Percentiles rank a stretch among this genome's conserved stretches.
Conservation (phyloP, 192 early-diverging fungal genomes). For the Ambispora gerdemannii region DNA sequence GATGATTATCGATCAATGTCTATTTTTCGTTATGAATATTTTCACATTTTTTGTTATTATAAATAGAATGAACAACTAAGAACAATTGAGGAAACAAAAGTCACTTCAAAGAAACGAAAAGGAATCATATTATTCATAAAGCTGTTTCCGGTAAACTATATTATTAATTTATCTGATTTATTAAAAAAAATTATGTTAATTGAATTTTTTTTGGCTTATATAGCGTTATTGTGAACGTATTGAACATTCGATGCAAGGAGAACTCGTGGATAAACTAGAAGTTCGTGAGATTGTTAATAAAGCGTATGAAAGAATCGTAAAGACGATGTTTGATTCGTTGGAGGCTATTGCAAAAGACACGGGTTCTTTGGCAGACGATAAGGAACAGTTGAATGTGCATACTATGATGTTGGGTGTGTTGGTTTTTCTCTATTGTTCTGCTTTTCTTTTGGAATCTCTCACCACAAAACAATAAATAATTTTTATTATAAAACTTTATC, state of each 20-base stretch:
- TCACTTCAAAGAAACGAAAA: slow-evolving; percentile 79
- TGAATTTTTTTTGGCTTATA: neutral
- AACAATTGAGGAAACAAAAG: slow-evolving; percentile 87
- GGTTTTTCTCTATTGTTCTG: neutral
- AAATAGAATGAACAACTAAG: slow-evolving; percentile 81
- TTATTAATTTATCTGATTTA: neutral
- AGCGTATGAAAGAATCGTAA: slow-evolving; percentile 80
- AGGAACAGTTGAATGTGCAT: slow-evolving; percentile 85
- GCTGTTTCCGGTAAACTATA: slow-evolving; percentile 73
- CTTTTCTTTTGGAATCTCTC: neutral
- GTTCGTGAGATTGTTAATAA: slow-evolving; percentile 69
- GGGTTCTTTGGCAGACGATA: slow-evolving; percentile 80
- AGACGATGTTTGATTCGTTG: slow-evolving; percentile 82
- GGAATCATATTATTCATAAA: slow-evolving; percentile 89
- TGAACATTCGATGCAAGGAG: slow-evolving; percentile 57
- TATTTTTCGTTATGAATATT: too few relatives aligned
- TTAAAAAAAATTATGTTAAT: neutral
- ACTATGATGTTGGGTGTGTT: slow-evolving; percentile 70
- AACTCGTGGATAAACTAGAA: slow-evolving; percentile 57
- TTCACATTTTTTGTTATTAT: slow-evolving; percentile 4
- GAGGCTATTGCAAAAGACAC: slow-evolving; percentile 78
- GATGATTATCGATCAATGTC: too few relatives aligned
- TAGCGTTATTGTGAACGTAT: slow-evolving; percentile 77
- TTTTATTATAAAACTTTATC: too few relatives aligned
- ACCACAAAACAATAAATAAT: neutral